A percentile compares a stretch with the other conserved stretches of the same genome.
Conservation (phyloP, 306 rosid genomes). For the Casuarina equisetifolia region DNA sequence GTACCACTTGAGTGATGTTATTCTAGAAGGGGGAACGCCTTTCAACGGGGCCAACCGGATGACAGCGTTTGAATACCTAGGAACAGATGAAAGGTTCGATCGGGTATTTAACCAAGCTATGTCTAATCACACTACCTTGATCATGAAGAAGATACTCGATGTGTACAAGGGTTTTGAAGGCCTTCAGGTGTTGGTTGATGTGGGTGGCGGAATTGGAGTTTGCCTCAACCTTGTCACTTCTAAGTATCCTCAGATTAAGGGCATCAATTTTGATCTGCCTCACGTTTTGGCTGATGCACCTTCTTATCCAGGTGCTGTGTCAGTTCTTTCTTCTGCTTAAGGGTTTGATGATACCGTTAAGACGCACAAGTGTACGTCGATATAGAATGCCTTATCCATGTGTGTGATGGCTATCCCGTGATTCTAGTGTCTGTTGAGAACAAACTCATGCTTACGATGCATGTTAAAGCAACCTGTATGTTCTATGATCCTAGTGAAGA, state of each 20-base stretch:
- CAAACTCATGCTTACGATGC: neutral
- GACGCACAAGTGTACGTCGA: neutral
- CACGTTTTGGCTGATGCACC: constrained; percentile 21
- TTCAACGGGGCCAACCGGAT: constrained; percentile 21
- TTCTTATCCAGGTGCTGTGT: constrained; percentile 17
- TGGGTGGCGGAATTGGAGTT: constrained; percentile 29
- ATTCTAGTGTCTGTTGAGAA: neutral
- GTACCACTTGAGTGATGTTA: constrained; percentile 27
- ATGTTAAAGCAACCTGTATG: neutral
- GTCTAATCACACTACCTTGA: constrained; percentile 29
- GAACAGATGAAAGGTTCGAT: constrained; percentile 22
- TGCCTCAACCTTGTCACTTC: constrained; percentile 20
- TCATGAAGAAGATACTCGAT: constrained; percentile 26
- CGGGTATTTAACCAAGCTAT: constrained; percentile 27
- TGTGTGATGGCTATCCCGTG: neutral
- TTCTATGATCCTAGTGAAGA: too few species aligned
- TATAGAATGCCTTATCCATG: neutral
- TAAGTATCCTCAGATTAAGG: constrained; percentile 17
- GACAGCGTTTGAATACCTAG: constrained; percentile 24
- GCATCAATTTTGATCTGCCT: constrained; percentile 22
- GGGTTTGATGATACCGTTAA: neutral
- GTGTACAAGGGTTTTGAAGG: constrained; percentile 25
- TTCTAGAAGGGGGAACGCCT: constrained; percentile 30
- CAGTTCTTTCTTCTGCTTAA: neutral
- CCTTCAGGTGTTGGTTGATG: constrained; percentile 25